These are phyloP conservation scores for Voacanga thouarsii DNA, from an alignment of 257 asterid genomes.

Conservation along the genomic window DNA sequence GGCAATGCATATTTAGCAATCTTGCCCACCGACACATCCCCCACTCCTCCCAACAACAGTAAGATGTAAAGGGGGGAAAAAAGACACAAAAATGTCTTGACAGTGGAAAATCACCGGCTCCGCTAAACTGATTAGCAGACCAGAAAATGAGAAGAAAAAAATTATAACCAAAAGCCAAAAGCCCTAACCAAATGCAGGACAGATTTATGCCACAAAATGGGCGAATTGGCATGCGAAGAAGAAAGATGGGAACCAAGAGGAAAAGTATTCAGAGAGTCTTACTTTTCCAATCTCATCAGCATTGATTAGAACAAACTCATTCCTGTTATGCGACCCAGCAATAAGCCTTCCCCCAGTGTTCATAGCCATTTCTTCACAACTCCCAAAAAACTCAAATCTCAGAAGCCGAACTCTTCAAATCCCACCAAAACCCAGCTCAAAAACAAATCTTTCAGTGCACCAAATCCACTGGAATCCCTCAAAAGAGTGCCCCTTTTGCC, in stretches of 20 bases:
- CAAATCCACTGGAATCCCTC: constrained; percentile 17
- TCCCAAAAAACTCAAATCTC: constrained; percentile 11
- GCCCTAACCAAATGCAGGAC: constrained; percentile 15
- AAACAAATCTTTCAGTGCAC: constrained; percentile 32
- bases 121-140: neutral
- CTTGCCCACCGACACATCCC: neutral
- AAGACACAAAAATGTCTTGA: neutral
- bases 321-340: constrained; percentile 86
- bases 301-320: constrained; percentile 71
- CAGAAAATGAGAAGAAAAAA: neutral
- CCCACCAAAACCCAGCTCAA: constrained; percentile 40
- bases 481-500: constrained; percentile 30
- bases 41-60: neutral
- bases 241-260: constrained; percentile 17
- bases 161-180: neutral
- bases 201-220: constrained; percentile 5
- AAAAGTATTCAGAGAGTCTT: constrained; percentile 19
- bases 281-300: constrained; percentile 86
- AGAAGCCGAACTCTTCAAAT: constrained; percentile 28
- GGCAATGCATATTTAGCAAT: neutral
- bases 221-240: neutral
- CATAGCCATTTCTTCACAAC: constrained; percentile 48
- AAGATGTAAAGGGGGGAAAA: too few species aligned
- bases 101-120: neutral
- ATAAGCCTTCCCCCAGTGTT: constrained; percentile 77